Percentiles rank a stretch among this genome's conserved stretches.
Conservation (phyloP, 257 asterid genomes). For the Apocynum venetum region DNA sequence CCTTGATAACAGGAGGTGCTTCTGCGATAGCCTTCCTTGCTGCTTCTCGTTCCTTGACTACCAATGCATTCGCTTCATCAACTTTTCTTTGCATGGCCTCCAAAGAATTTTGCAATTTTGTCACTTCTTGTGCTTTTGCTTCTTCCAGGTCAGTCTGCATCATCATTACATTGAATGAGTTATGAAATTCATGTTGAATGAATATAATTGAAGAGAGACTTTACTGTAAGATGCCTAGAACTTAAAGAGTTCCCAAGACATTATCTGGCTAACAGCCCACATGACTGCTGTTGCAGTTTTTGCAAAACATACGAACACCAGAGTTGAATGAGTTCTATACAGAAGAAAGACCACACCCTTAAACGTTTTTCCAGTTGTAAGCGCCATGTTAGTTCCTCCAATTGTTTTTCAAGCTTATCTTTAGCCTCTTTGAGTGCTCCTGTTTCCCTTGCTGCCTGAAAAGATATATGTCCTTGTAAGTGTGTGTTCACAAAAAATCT, state of each 20-base stretch:
- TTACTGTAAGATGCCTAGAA: not conserved
- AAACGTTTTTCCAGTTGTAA: constrained; percentile 93
- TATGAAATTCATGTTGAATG: not conserved
- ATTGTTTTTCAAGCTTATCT: constrained; percentile 94
- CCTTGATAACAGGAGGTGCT: constrained; percentile 93
- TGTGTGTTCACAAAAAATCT: not conserved
- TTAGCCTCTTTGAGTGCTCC: constrained; percentile 99
- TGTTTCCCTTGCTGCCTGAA: constrained; percentile 97
- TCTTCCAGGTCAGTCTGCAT: constrained; percentile 92
- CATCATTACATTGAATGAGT: constrained; percentile 17
- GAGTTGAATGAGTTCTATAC: not conserved
- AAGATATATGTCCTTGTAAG: constrained; percentile 4
- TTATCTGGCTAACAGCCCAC: not conserved
- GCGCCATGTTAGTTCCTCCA: constrained; percentile 96
- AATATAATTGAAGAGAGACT: not conserved
- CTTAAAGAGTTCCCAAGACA: not conserved
- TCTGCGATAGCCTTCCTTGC: constrained; percentile 89
- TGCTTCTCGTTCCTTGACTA: constrained; percentile 76
- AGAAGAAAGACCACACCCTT: constrained; percentile 43
- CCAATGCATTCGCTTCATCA: constrained; percentile 65
- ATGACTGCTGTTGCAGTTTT: not conserved
- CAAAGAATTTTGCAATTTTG: constrained; percentile 59
- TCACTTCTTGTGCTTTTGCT: constrained; percentile 69
- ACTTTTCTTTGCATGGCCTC: constrained; percentile 74
- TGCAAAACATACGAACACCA: not conserved